Evolutionary conservation across 2,329 filamentous ascomycete genomes (phyloP).

Genomic region (Ceratocystis harringtonii): DNA sequence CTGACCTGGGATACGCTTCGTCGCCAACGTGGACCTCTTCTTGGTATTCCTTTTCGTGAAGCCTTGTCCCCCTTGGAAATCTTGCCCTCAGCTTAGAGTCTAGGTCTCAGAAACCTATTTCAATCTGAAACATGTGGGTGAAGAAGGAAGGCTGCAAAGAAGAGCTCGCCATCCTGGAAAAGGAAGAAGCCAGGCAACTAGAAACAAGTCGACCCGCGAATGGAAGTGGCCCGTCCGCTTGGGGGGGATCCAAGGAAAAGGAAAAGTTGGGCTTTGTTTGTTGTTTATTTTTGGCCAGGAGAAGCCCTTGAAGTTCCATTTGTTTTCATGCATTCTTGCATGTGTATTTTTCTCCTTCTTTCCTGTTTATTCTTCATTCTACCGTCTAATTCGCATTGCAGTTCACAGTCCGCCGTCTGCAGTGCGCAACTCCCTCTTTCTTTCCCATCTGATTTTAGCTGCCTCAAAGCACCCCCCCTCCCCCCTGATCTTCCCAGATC

Average conservation of each 20-base stretch:
- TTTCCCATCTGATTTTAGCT: background rate
- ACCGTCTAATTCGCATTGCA: background rate
- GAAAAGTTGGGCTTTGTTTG: background rate
- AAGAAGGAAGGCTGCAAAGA: background rate
- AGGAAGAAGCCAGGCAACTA: background rate
- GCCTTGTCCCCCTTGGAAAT: background rate
- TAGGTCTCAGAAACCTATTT: constrained; percentile 3
- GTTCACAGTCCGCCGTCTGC: too few species aligned
- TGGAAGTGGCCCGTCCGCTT: constrained; percentile 1
- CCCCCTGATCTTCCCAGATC: too few species aligned
- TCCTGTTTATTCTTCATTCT: background rate
- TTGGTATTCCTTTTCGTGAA: background rate
- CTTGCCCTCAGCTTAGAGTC: background rate
- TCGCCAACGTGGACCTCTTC: too few species aligned
- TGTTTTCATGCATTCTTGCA: background rate
- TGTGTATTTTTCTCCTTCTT: background rate
- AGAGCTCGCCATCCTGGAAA: background rate
- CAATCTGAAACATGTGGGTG: constrained; percentile 4
- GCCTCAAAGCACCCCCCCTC: background rate
- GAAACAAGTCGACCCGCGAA: background rate
- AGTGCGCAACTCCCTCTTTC: background rate
- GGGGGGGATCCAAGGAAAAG: background rate
- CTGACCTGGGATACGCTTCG: too few species aligned
- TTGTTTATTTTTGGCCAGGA: constrained; percentile 1
- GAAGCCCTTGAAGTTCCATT: background rate